Base-by-base conservation (phyloP, 176 grass and related monocot genomes). In the Olyra latifolia region DNA sequence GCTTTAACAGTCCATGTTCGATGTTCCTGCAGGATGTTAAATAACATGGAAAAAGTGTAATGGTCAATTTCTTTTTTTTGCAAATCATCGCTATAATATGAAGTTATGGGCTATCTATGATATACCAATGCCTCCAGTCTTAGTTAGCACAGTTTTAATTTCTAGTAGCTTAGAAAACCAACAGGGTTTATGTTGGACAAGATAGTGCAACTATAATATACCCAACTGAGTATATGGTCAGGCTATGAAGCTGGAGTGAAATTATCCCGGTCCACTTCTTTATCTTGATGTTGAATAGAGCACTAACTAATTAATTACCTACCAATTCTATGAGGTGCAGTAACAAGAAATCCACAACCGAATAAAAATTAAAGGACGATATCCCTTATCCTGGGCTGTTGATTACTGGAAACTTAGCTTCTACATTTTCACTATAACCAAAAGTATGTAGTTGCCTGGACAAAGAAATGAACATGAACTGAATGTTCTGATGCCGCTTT, bases 391-490 rank as follows among this genome's bases (percentile, higher is more conserved):
- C 20, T 75, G 3, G 8, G 74, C 46, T 58, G 27, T 63, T 67
- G 17, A 75, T 4, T 74, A 42, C 41, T 79, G 22, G 19, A 56
- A 76, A 19, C 25, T 45, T 47, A 0, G 11, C n/a, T 66, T 13
- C 38, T 67, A 59, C 27, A 70, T 71, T 44, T 71, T 71, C 10
- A 47, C 27, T 71, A 47, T 43, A 56, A 10, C 57, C 53, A 29
- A 38, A 46, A 66, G 27, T 27, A 75, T 58, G 15, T 71, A 85
- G 23, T 61, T 46, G 64, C 41, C 35, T 10, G 65, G 25, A 77
- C 42, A 22, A 77, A 30, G 52, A 76, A 16, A 69, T 43, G 32
- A 82, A 53, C 27, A 82, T 69, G 14, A 74, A 75, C 38, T 41
- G 20, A 46, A 69, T 23, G n/a, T 40, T 59, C 75, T 69, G 16